These are phyloP conservation scores for Antitrichia curtipendula DNA, from an alignment of 225 moss, liverwort and hornwort genomes.

Conservation along the genomic window DNA sequence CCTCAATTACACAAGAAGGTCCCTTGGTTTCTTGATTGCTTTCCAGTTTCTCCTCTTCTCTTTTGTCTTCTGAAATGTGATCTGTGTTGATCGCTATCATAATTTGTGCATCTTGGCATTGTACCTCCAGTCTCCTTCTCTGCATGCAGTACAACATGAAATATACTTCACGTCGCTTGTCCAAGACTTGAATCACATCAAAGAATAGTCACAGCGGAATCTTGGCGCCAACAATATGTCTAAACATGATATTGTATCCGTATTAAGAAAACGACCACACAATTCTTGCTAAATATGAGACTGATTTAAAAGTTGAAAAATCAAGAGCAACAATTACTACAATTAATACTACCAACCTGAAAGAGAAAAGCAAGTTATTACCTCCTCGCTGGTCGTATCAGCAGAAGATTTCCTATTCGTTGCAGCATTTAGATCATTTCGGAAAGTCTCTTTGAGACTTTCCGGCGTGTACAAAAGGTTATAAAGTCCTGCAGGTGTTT, in stretches of 20 bases:
- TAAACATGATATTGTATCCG: background rate
- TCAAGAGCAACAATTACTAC: background rate
- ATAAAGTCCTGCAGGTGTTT: background rate
- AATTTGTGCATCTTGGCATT: constrained; percentile 3
- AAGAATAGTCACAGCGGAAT: background rate
- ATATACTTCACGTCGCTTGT: background rate
- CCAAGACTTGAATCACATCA: background rate
- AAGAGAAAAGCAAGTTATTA: background rate
- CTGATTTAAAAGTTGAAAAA: background rate
- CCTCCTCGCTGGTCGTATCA: constrained; percentile 13
- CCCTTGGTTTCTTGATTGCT: background rate
- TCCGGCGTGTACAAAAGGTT: background rate
- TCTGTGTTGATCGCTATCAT: constrained; percentile 22
- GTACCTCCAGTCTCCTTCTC: constrained; percentile 2
- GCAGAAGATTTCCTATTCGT: background rate
- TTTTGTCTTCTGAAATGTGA: background rate
- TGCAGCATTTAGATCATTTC: background rate
- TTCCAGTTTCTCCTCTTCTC: background rate
- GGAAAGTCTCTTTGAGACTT: background rate
- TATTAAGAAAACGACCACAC: background rate
- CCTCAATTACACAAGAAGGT: background rate
- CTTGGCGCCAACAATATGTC: background rate
- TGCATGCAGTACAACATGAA: constrained; percentile 1
- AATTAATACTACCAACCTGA: background rate
- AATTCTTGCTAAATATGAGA: background rate